Percentiles rank a stretch among this genome's conserved stretches.
phyloP scores from a whole-genome alignment of 805 yeast species.

The Starmerella apicola region DNA sequence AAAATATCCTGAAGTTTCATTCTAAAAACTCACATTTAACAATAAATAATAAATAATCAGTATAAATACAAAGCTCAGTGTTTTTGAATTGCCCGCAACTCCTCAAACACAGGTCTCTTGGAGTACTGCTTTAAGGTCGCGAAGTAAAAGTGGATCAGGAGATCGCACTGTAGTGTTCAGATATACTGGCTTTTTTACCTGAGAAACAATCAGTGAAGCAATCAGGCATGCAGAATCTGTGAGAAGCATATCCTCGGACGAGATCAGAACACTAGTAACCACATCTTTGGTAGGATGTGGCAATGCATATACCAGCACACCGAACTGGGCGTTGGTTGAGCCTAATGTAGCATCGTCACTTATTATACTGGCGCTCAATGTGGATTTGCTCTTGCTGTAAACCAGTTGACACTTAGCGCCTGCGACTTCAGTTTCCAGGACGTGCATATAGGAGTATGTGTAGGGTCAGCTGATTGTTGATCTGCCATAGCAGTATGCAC shows the following conservation, averaged over 20 bases:
- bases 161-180: constrained; percentile 16
- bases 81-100: too few species aligned
- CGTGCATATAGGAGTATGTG: too few species aligned
- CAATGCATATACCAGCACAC: constrained; percentile 20
- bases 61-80: not conserved
- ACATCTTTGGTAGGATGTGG: constrained; percentile 8
- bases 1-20: not conserved
- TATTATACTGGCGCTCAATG: constrained; percentile 15
- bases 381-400: constrained; percentile 9
- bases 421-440: constrained; percentile 5
- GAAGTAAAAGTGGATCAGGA: constrained; percentile 3
- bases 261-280: constrained; percentile 10
- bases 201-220: constrained; percentile 16
- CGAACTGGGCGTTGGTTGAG: constrained; percentile 6
- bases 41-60: not conserved
- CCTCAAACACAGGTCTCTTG: too few species aligned
- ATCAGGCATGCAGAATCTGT: constrained; percentile 14
- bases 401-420: constrained; percentile 16
- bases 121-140: constrained; percentile 1
- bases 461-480: too few species aligned
- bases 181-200: constrained; percentile 17
- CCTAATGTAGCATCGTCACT: constrained; percentile 1
- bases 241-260: constrained; percentile 9
- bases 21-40: not conserved
- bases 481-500: too few species aligned